Base-by-base conservation (phyloP, 495 filamentous ascomycete species). In the Talaromyces thailandensis region DNA sequence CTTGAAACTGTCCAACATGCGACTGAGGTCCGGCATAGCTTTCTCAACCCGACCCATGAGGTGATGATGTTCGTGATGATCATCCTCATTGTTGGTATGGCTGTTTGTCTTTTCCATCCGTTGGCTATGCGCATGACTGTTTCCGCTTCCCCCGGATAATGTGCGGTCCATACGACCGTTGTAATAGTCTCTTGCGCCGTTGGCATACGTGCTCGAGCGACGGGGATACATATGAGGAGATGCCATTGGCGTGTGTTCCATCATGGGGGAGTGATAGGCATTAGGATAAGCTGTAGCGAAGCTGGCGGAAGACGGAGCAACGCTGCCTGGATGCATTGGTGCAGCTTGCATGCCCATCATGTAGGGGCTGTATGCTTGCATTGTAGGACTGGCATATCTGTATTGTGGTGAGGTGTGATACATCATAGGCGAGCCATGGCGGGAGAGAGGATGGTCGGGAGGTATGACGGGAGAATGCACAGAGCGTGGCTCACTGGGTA, bases 11-110 rank as follows among this genome's bases (percentile, higher is more conserved):
- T 75, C 68, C 16, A 83, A 67, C 31, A 83, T 70, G 23, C 74
- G 73, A 56, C 73, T 75, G 62, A 83, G 73, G 51, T 83, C 81
- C 4, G 81, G 81, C 61, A 83, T 75, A 7, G 75, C 79, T 57
- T 74, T 75, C 58, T 79, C 74, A 56, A 83, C 77, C 12, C 80
- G 69, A 35, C 76, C 65, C 6, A 83, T 72, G 59, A 82, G 74
- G 60, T 77, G 74, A 37, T 76, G 66, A 18, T 77, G 72, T 50
- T 80, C 77, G 16, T 69, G 67, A 29, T 73, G 66, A 12, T 63
- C 68, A 2, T 79, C 75, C 16, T 63, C 6, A 71, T 69, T 11
- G 70, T 72, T 14, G 70, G 71, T 1, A 69, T 71, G 12, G 56
- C 77, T 75, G 48, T 74, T 73, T 58, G 12, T 67, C 72, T 52